Conservation (phyloP, 257 asterid species). For the Fraxinus americana region DNA sequence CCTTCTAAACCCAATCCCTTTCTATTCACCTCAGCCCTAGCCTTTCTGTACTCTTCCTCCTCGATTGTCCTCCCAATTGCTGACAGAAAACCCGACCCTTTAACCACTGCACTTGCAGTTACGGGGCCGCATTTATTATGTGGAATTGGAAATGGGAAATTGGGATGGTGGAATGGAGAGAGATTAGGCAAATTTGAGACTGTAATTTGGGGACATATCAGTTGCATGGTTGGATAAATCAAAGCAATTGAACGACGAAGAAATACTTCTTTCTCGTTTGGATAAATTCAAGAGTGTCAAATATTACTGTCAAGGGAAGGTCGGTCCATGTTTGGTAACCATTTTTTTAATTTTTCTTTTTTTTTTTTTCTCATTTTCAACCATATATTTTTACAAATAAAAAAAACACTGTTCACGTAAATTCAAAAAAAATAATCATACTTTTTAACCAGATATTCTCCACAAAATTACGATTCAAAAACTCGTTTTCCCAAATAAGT, state of each 20-base stretch:
- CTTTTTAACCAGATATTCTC: too few relatives aligned
- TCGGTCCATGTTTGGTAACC: too few relatives aligned
- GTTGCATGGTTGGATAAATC: slow-evolving; percentile 26
- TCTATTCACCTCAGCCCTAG: slow-evolving; percentile 81
- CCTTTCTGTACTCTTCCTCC: slow-evolving; percentile 93
- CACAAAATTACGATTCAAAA: too few relatives aligned
- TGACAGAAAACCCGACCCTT: slow-evolving; percentile 64
- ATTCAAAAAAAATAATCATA: too few relatives aligned
- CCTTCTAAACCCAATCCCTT: slow-evolving; percentile 67
- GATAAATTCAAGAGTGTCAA: neutral
- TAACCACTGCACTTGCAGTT: slow-evolving; percentile 21
- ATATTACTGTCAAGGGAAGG: too few relatives aligned
- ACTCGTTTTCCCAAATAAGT: too few relatives aligned
- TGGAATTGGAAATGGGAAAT: slow-evolving; percentile 32
- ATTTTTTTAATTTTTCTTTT: too few relatives aligned
- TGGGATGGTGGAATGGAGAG: slow-evolving; percentile 28
- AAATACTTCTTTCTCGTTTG: neutral
- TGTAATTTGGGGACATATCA: slow-evolving; percentile 36
- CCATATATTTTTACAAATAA: too few relatives aligned
- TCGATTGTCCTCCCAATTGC: slow-evolving; percentile 85
- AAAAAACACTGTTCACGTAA: too few relatives aligned
- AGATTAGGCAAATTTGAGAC: slow-evolving; percentile 29
- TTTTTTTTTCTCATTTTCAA: too few relatives aligned
- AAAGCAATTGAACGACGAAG: neutral
- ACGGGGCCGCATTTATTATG: neutral